Base-by-base conservation (phyloP, 208 protist genomes). In the Leptomonas pyrrhocoris region DNA sequence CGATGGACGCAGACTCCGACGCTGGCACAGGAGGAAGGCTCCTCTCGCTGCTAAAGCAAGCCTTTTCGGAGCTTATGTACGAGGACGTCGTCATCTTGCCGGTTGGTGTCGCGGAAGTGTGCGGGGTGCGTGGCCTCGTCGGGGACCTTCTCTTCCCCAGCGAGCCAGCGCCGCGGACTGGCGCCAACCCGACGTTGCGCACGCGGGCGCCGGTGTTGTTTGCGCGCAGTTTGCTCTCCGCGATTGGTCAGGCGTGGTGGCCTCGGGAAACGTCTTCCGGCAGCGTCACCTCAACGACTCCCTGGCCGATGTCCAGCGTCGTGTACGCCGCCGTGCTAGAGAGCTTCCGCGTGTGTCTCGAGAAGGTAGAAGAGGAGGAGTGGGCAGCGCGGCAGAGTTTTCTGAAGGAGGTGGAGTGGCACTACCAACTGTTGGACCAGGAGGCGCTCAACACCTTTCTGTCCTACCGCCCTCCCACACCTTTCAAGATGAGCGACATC, bases 131-230 rank as follows among this genome's bases (percentile, higher is more conserved):
- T 0, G 84, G 81, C 9, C 77, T 86, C 42, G 30, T 89, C 8
- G 83, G 87, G 36, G 84, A 93, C 60, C 40, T 92, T 6, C 18
- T 82, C 23, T 69, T 85, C 21, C 73, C 62, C 9, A 40, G 11
- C 25, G 55, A 58, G 25, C 31, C 59, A 21, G 48, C 56, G 28
- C 69, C 59, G 25, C 69, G 60, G 1, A 15, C 19, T 21, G 34
- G 27, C 55, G 38, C n/a, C 16, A n/a, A 6, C 5, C 0, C 38
- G 38, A 18, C 18, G 50, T 36, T 67, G 34, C 61, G 49, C 8
- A 48, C 42, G n/a, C 61, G 61, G 9, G 43, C 46, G 1, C 36
- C 43, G 38, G 2, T 46, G 38, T 50, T 38, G 38, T 68, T 74
- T 48, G 15, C 18, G 8, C 69, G 69, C 30, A 74, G 69, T 23